A percentile compares a stretch with the other conserved stretches of the same genome.
phyloP scores from a whole-genome alignment of 116 monocot genomes.

The Posidonia oceanica region DNA sequence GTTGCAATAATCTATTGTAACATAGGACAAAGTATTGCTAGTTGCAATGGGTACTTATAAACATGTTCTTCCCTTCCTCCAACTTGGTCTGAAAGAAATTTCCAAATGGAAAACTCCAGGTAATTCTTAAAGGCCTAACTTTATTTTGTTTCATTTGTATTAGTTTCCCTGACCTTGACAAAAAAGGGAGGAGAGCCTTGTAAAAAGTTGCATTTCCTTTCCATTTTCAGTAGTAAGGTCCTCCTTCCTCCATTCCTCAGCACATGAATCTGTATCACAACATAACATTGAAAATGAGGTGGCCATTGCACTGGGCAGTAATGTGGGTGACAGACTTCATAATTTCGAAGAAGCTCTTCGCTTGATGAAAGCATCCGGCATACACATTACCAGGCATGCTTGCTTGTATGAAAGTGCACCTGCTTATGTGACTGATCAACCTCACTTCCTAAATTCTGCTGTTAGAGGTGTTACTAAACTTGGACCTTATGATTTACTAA shows the following conservation, averaged over 20 bases:
- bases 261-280: background rate
- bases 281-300: constrained; percentile 45
- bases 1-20: background rate
- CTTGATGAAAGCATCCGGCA: constrained; percentile 70
- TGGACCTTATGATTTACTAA: constrained; percentile 55
- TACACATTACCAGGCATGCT: constrained; percentile 50
- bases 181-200: background rate
- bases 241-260: background rate
- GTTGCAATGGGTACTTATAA: background rate
- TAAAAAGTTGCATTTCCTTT: background rate
- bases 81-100: background rate
- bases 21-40: background rate
- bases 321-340: constrained; percentile 65
- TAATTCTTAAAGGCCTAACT: background rate
- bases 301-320: constrained; percentile 86
- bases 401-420: constrained; percentile 78
- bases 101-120: constrained; percentile 1
- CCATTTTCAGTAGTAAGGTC: background rate
- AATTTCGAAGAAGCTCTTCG: constrained; percentile 60
- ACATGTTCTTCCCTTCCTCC: constrained; percentile 2
- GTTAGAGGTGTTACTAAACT: constrained; percentile 67
- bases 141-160: background rate
- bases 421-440: constrained; percentile 90
- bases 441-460: constrained; percentile 79
- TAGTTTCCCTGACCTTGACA: background rate